Conservation (phyloP, 2,329 filamentous ascomycete species). For the Basipetospora sp. region DNA sequence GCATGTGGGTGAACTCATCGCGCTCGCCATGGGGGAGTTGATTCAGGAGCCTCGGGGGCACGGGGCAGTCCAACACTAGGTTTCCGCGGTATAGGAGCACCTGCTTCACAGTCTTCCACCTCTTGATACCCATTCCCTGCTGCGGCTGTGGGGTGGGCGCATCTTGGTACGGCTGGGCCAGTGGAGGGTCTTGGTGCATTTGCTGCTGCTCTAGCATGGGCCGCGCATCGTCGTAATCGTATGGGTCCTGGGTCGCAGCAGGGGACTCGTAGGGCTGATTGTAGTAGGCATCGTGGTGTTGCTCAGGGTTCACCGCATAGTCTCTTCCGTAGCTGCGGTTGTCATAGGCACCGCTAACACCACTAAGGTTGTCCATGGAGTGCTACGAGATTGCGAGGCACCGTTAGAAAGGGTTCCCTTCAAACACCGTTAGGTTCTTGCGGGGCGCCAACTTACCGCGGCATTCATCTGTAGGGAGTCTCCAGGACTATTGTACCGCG, state of each 20-base stretch:
- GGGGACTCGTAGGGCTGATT: conserved; percentile 66
- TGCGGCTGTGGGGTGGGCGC: background rate
- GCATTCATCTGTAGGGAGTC: conserved; percentile 74
- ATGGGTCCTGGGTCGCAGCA: conserved; percentile 40
- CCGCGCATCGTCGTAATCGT: conserved; percentile 51
- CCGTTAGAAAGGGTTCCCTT: background rate
- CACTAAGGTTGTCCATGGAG: conserved; percentile 33
- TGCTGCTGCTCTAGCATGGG: conserved; percentile 53
- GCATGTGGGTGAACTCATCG: conserved; percentile 82
- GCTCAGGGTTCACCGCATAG: conserved; percentile 66
- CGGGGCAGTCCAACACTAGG: conserved; percentile 88
- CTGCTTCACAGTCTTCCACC: conserved; percentile 98
- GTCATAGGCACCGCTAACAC: conserved; percentile 29
- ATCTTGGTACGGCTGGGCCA: conserved; percentile 9
- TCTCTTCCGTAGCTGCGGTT: conserved; percentile 37
- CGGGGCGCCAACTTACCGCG: conserved; percentile 45
- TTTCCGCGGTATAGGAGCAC: conserved; percentile 96
- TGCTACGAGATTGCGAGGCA: conserved; percentile 21
- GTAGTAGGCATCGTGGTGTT: conserved; percentile 78
- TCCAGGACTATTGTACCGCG: conserved; percentile 30
- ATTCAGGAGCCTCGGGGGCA: conserved; percentile 74
- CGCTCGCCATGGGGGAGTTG: conserved; percentile 83
- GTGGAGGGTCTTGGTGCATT: conserved; percentile 35
- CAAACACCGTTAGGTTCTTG: background rate
- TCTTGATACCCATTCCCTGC: conserved; percentile 41